Evolutionary conservation across 805 yeast genomes (phyloP).

Genomic region (Metschnikowia santaceciliae): DNA sequence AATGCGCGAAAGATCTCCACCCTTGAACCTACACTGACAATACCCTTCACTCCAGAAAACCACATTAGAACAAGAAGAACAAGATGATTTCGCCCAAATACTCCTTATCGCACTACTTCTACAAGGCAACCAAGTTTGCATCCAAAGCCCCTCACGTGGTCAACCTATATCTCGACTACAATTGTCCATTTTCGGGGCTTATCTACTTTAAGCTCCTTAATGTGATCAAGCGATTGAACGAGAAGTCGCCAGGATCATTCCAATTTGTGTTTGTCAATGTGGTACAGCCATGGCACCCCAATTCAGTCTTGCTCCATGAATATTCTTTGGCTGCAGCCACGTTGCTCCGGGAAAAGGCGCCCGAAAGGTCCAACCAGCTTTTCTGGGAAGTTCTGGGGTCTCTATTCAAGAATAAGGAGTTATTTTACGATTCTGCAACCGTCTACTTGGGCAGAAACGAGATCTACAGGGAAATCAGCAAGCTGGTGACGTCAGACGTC

Average conservation of each 20-base stretch:
- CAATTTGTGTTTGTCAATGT: slow-evolving; percentile 66
- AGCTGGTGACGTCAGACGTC: slow-evolving; percentile 20
- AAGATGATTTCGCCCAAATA: slow-evolving; percentile 42
- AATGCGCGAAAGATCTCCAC: not conserved
- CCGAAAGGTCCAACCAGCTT: slow-evolving; percentile 20
- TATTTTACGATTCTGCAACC: slow-evolving; percentile 61
- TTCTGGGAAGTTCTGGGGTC: slow-evolving; percentile 50
- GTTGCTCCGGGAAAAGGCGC: slow-evolving; percentile 43
- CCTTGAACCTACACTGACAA: no score
- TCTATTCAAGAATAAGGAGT: slow-evolving; percentile 51
- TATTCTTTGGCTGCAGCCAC: slow-evolving; percentile 68
- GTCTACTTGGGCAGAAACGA: slow-evolving; percentile 52
- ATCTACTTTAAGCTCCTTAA: slow-evolving; percentile 53
- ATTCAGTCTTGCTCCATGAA: slow-evolving; percentile 64
- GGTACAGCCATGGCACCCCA: slow-evolving; percentile 90
- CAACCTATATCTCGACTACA: slow-evolving; percentile 69
- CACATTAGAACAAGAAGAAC: slow-evolving; percentile 7
- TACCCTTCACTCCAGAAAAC: no score
- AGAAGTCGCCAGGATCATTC: slow-evolving; percentile 46
- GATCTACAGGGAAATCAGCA: slow-evolving; percentile 45
- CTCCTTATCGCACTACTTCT: slow-evolving; percentile 34
- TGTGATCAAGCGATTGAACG: slow-evolving; percentile 50
- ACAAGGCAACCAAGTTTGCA: slow-evolving; percentile 16
- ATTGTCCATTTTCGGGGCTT: slow-evolving; percentile 72
- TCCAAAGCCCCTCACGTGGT: slow-evolving; percentile 40